phyloP scores from a whole-genome alignment of 129 eudicot genomes.

The Rutidosis leptorrhynchoides region DNA sequence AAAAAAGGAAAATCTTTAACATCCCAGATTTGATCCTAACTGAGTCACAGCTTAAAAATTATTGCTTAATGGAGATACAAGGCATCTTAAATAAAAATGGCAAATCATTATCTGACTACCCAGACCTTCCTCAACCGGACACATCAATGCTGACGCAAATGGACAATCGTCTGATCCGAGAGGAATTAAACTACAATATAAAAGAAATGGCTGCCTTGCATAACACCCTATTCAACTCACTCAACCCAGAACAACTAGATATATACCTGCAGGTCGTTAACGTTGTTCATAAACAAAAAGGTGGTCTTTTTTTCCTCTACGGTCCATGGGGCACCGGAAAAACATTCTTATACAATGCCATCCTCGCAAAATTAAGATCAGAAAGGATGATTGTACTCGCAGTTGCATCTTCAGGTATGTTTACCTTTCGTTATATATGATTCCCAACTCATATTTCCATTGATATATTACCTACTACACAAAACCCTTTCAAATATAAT shows the following conservation, averaged over 20 bases:
- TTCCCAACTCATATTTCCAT: too few species aligned
- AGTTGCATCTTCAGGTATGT: neutral
- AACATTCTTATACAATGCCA: neutral
- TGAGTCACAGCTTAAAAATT: neutral
- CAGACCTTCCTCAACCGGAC: neutral
- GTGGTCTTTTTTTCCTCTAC: neutral
- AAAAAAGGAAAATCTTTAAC: neutral
- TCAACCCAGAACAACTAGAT: too few species aligned
- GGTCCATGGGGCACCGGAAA: neutral
- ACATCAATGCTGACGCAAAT: neutral
- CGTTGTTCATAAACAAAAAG: neutral
- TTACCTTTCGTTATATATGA: too few species aligned
- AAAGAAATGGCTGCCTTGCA: too few species aligned
- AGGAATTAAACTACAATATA: neutral
- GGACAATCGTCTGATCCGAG: neutral
- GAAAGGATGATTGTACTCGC: neutral
- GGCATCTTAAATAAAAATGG: too few species aligned
- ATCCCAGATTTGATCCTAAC: neutral
- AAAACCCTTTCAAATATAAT: too few species aligned
- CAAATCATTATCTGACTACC: neutral
- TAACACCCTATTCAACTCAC: too few species aligned
- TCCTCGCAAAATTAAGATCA: neutral
- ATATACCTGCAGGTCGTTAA: too few species aligned
- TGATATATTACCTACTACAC: too few species aligned
- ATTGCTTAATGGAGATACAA: neutral